Evolutionary conservation across 352 stramenopile genomes (phyloP).

Genomic region (Pythium coloratum): DNA sequence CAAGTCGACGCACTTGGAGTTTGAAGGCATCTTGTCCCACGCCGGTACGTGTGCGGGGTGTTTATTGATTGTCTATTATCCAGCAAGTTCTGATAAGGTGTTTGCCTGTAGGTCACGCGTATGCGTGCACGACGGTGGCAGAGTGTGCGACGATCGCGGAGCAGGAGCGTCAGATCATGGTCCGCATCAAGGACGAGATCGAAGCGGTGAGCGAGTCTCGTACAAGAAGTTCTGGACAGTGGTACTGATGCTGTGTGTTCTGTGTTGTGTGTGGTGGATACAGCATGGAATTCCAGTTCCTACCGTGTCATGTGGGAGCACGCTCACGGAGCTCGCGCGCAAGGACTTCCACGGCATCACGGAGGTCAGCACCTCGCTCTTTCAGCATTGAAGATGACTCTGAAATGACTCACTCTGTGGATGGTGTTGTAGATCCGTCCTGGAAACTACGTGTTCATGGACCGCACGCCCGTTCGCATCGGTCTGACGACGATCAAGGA

Average conservation of each 20-base stretch:
- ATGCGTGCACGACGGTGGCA: constrained; percentile 46
- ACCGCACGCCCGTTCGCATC: constrained; percentile 71
- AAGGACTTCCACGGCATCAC: constrained; percentile 69
- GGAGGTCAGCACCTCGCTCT: constrained; percentile 34
- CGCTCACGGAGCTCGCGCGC: constrained; percentile 59
- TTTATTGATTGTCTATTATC: not conserved
- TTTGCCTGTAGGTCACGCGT: constrained; percentile 45
- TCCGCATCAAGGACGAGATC: constrained; percentile 59
- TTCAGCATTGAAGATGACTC: not conserved
- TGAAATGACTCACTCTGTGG: not conserved
- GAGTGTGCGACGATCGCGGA: constrained; percentile 59
- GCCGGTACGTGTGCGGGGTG: constrained; percentile 30
- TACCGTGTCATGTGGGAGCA: constrained; percentile 66
- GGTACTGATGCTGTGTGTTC: not conserved
- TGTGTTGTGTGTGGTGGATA: not conserved
- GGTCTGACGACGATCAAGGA: constrained; percentile 59
- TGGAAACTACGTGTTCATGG: constrained; percentile 76
- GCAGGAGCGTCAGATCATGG: constrained; percentile 58
- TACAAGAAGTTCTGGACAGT: not conserved
- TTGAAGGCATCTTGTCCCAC: constrained; percentile 63
- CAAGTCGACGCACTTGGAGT: constrained; percentile 47
- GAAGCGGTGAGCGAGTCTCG: constrained; percentile 31
- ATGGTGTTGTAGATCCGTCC: constrained; percentile 44
- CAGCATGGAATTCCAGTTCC: constrained; percentile 52
- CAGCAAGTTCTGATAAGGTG: not conserved